A percentile compares a stretch with the other conserved stretches of the same genome.
Evolutionary conservation across 768 basidiomycete genomes (phyloP).

Genomic region (Kwoniella shandongensis): DNA sequence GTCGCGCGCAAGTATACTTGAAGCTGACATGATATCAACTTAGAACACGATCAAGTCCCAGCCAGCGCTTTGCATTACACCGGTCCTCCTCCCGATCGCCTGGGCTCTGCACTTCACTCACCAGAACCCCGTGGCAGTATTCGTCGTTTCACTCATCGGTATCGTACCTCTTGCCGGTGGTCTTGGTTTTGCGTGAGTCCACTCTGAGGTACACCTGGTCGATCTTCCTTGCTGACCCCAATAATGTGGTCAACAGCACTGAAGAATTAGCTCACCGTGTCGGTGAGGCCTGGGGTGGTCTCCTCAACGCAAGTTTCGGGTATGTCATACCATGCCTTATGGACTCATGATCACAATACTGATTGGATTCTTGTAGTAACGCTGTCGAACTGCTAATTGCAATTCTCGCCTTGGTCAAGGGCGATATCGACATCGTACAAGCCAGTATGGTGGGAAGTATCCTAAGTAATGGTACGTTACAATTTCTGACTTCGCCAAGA

Average conservation of each 20-base stretch:
- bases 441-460: slow-evolving; percentile 61
- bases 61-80: slow-evolving; percentile 27
- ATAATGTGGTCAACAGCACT: slow-evolving; percentile 57
- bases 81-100: slow-evolving; percentile 59
- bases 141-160: slow-evolving; percentile 58
- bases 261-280: slow-evolving; percentile 59
- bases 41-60: slow-evolving; percentile 38
- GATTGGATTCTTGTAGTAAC: slow-evolving; percentile 55
- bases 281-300: slow-evolving; percentile 55
- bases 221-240: slow-evolving; percentile 53
- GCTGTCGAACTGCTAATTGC: slow-evolving; percentile 61
- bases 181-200: slow-evolving; percentile 36
- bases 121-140: slow-evolving; percentile 55
- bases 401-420: slow-evolving; percentile 44
- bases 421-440: slow-evolving; percentile 60
- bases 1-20: no score
- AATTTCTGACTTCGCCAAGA: neutral
- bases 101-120: slow-evolving; percentile 57
- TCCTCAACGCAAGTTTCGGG: slow-evolving; percentile 57
- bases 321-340: neutral
- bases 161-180: slow-evolving; percentile 57
- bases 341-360: slow-evolving; percentile 17
- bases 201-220: no score
- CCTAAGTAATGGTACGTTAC: slow-evolving; percentile 53
- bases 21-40: neutral